Evolutionary conservation across 371 early-diverging fungal species (phyloP).

Genomic region (Rhizopus stolonifer): DNA sequence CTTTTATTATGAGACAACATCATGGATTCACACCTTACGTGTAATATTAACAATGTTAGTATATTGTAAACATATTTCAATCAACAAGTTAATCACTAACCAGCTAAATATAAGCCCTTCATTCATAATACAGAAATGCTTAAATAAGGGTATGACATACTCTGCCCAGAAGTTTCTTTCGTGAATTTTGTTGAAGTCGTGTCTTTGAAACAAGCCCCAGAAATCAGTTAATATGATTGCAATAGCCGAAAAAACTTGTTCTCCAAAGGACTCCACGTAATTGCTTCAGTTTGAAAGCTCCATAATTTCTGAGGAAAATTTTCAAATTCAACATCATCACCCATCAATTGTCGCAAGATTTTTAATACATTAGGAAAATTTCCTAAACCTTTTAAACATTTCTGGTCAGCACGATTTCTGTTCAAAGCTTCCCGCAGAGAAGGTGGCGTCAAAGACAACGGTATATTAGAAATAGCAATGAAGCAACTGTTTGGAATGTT

Average conservation of each 20-base stretch:
- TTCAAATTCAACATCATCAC: not conserved
- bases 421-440: slow-evolving; percentile 7
- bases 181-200: slow-evolving; percentile 6
- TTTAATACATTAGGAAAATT: slow-evolving; percentile 5
- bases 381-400: slow-evolving; percentile 2
- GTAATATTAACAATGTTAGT: slow-evolving; percentile 9
- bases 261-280: slow-evolving; percentile 4
- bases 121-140: slow-evolving; percentile 12
- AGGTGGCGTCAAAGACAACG: slow-evolving; percentile 1
- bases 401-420: slow-evolving; percentile 9
- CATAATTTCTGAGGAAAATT: slow-evolving; percentile 11
- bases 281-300: not conserved
- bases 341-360: slow-evolving; percentile 9
- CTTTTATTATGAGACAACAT: slow-evolving; percentile 15
- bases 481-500: not conserved
- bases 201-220: slow-evolving; percentile 15
- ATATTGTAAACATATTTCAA: slow-evolving; percentile 11
- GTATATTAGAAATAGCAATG: slow-evolving; percentile 1
- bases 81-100: slow-evolving; percentile 9
- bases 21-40: slow-evolving; percentile 12
- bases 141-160: slow-evolving; percentile 10
- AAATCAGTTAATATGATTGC: slow-evolving; percentile 13
- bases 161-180: slow-evolving; percentile 17
- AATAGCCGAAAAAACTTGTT: slow-evolving; percentile 10
- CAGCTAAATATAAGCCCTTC: slow-evolving; percentile 3